These are phyloP conservation scores for Infundibulicybe gibba DNA, from an alignment of 768 basidiomycete species.

Conservation along the genomic window DNA sequence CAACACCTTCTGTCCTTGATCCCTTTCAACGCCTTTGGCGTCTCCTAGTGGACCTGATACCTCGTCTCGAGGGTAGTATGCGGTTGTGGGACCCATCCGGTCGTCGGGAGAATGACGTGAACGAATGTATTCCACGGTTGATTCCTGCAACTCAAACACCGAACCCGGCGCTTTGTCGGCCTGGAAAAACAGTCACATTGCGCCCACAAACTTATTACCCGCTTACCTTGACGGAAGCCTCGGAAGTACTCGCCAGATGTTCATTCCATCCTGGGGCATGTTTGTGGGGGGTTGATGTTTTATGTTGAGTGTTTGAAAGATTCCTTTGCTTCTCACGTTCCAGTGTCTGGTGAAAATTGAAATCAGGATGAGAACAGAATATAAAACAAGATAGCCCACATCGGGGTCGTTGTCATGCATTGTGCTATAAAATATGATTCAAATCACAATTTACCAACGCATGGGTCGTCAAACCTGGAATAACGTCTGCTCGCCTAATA, in stretches of 20 bases:
- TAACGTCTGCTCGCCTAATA: no score
- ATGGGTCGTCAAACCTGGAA: no score
- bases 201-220: not conserved
- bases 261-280: constrained; percentile 76
- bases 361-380: not conserved
- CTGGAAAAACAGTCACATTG: constrained; percentile 17
- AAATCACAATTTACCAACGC: no score
- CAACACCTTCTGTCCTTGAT: not conserved
- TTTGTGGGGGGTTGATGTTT: constrained; percentile 43
- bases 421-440: no score
- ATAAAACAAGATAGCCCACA: constrained; percentile 28
- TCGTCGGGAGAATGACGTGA: constrained; percentile 35
- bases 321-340: constrained; percentile 54
- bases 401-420: constrained; percentile 60
- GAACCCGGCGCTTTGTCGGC: constrained; percentile 33
- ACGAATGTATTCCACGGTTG: constrained; percentile 39
- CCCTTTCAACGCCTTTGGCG: constrained; percentile 24
- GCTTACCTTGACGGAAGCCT: constrained; percentile 60
- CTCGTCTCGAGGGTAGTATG: constrained; percentile 36
- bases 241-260: constrained; percentile 55
- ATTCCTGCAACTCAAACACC: constrained; percentile 30
- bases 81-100: constrained; percentile 25
- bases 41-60: constrained; percentile 41
- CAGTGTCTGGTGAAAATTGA: constrained; percentile 29
- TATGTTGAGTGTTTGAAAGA: constrained; percentile 37